Conservation (phyloP, 179 eudicot species). For the Vitellaria paradoxa region DNA sequence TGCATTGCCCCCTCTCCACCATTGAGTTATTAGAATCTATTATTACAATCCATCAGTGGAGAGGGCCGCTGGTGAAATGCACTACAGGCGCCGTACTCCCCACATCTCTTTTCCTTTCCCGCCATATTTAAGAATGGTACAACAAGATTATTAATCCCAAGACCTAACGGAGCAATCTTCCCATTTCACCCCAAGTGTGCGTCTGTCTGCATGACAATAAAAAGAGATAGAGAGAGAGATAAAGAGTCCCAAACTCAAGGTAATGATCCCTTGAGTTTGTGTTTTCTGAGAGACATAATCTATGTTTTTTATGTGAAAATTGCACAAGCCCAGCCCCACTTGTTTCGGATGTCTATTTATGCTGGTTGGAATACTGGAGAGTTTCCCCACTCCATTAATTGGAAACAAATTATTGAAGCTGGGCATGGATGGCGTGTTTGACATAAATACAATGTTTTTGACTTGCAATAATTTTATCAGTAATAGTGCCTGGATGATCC, state of each 20-base stretch:
- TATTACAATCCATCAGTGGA: no score
- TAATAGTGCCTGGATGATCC: not conserved
- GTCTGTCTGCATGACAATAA: not conserved
- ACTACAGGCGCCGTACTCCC: no score
- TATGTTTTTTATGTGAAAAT: no score
- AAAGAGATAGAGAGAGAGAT: conserved; percentile 1
- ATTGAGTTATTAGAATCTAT: no score
- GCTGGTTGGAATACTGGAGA: not conserved
- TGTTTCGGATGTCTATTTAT: not conserved
- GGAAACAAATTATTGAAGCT: not conserved
- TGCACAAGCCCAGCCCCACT: not conserved
- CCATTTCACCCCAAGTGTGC: no score
- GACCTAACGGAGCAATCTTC: no score
- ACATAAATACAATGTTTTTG: not conserved
- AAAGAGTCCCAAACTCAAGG: not conserved
- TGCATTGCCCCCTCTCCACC: no score
- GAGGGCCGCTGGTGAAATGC: no score
- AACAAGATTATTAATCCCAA: not conserved
- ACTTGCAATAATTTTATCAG: not conserved
- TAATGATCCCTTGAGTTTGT: not conserved
- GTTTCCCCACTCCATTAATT: not conserved
- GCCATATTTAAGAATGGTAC: no score
- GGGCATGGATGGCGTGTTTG: not conserved
- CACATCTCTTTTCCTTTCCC: no score
- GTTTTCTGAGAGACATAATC: no score